A percentile compares a stretch with the other conserved stretches of the same genome.
These are phyloP conservation scores for Candida succiphila DNA, from an alignment of 805 yeast genomes.

Conservation along the genomic window DNA sequence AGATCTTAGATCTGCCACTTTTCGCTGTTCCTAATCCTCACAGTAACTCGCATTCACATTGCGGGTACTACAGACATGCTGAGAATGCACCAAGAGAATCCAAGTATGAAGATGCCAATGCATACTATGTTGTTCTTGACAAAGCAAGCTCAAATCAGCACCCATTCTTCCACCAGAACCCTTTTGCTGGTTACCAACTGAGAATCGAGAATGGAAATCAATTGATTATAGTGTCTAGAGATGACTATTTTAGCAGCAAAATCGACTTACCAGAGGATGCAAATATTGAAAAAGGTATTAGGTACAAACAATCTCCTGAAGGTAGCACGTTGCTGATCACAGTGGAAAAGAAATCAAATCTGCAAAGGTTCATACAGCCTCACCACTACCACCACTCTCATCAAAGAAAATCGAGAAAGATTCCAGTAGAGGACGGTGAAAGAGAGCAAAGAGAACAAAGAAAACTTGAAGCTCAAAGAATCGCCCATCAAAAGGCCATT, in stretches of 20 bases:
- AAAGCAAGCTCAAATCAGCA: constrained; percentile 5
- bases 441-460: neutral
- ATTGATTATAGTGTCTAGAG: constrained; percentile 11
- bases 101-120: constrained; percentile 9
- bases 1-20: neutral
- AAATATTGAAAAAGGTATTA: constrained; percentile 8
- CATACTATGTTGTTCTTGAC: constrained; percentile 15
- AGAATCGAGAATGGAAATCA: constrained; percentile 7
- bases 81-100: constrained; percentile 2
- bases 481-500: neutral
- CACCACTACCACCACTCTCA: no score
- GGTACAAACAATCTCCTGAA: constrained; percentile 7
- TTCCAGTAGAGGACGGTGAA: neutral
- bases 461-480: neutral
- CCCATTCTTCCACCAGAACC: neutral
- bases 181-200: constrained; percentile 15
- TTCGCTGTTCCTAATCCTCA: neutral
- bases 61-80: no score
- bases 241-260: constrained; percentile 12
- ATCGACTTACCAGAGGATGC: constrained; percentile 15
- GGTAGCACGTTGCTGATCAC: constrained; percentile 13
- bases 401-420: neutral
- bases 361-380: no score
- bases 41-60: no score
- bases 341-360: constrained; percentile 3